phyloP scores from a whole-genome alignment of 176 grass and related monocot species.

The Bromus sterilis region DNA sequence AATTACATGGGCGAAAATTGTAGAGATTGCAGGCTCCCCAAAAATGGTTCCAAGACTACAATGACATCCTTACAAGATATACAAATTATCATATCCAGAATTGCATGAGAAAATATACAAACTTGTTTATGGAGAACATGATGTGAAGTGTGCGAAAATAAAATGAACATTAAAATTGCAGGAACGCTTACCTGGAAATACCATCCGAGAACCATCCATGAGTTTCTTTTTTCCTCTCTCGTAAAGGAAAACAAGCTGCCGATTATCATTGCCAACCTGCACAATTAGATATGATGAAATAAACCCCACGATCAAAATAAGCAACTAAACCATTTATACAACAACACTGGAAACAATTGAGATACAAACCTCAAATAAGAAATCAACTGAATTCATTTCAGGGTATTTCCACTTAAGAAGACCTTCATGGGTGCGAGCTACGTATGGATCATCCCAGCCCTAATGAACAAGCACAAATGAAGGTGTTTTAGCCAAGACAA shows the following conservation, averaged over 20 bases:
- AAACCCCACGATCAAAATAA: conserved; percentile 11
- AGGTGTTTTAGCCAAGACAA: conserved; percentile 17
- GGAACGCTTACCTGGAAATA: conserved; percentile 41
- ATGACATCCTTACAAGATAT: not conserved
- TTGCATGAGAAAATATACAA: not conserved
- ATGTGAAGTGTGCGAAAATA: not conserved
- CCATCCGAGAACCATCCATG: conserved; percentile 56
- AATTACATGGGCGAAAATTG: not conserved
- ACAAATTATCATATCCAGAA: not conserved
- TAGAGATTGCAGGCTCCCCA: not conserved
- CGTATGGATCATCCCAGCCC: conserved; percentile 99
- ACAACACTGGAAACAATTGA: not conserved
- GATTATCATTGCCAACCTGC: conserved; percentile 56
- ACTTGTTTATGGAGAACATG: not conserved
- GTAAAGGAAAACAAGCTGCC: conserved; percentile 71
- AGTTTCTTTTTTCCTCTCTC: conserved; percentile 85
- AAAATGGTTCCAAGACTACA: not conserved
- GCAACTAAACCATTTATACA: not conserved
- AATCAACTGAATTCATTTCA: conserved; percentile 94
- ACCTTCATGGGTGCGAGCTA: conserved; percentile 89
- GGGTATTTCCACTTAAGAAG: conserved; percentile 99
- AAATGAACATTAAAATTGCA: conserved; percentile 13
- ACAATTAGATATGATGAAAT: conserved; percentile 9
- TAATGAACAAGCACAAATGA: conserved; percentile 20
- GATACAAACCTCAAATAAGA: conserved; percentile 78